A percentile compares a stretch with the other conserved stretches of the same genome.
Conservation (phyloP, 2,329 filamentous ascomycete genomes). For the Aspergillus tamarii region DNA sequence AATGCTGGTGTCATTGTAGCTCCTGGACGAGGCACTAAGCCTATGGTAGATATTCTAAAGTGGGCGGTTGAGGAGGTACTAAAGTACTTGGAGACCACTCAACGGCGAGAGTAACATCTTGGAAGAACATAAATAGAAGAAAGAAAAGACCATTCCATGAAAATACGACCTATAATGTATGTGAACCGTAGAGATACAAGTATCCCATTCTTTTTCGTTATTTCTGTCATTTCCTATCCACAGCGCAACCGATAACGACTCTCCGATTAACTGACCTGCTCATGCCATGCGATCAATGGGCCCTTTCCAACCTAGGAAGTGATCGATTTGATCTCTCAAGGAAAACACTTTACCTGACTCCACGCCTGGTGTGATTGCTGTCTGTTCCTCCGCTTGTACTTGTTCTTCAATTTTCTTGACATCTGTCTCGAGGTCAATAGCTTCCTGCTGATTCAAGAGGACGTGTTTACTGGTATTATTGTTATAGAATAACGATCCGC, state of each 20-base stretch:
- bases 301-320: slow-evolving; percentile 38
- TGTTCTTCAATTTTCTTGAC: not conserved
- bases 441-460: not conserved
- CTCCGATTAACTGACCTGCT: not conserved
- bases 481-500: not conserved
- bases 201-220: not conserved
- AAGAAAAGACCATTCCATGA: too few relatives aligned
- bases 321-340: slow-evolving; percentile 35
- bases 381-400: not conserved
- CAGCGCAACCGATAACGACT: not conserved
- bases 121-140: not conserved
- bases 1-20: slow-evolving; percentile 49
- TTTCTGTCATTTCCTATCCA: not conserved
- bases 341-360: not conserved
- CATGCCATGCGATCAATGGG: slow-evolving; percentile 17
- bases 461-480: not conserved
- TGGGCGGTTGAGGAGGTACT: slow-evolving; percentile 72
- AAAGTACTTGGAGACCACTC: slow-evolving; percentile 26
- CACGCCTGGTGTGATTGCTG: not conserved
- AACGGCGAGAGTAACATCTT: not conserved
- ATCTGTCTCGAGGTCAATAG: not conserved
- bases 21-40: slow-evolving; percentile 56
- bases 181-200: not conserved
- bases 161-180: not conserved
- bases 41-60: slow-evolving; percentile 64